phyloP scores from a whole-genome alignment of 176 grass and related monocot genomes.

The Lolium rigidum region DNA sequence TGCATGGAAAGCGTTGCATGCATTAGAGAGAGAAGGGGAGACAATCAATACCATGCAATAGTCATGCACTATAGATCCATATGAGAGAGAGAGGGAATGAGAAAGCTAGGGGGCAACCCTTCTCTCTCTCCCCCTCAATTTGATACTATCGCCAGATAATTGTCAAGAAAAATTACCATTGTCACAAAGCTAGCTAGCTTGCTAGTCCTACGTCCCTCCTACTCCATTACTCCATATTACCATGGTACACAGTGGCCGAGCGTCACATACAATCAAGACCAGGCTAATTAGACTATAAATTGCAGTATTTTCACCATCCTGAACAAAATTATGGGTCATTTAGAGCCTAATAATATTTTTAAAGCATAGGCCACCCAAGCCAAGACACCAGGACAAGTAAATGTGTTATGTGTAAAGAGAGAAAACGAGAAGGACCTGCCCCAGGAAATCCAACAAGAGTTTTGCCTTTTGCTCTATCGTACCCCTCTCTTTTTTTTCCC shows the following conservation, averaged over 20 bases:
- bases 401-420: conserved; percentile 4
- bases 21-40: conserved; percentile 38
- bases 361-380: neutral
- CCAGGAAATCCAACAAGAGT: neutral
- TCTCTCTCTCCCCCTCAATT: conserved; percentile 11
- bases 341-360: too few species aligned
- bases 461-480: too few species aligned
- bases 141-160: conserved; percentile 16
- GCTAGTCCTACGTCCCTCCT: too few species aligned
- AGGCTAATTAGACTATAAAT: too few species aligned
- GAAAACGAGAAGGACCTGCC: conserved; percentile 14
- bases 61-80: conserved; percentile 48
- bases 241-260: neutral
- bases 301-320: too few species aligned
- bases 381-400: conserved; percentile 19
- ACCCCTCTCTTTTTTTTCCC: too few species aligned
- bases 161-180: neutral
- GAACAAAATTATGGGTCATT: too few species aligned
- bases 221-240: neutral
- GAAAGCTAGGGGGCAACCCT: conserved; percentile 24
- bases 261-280: too few species aligned
- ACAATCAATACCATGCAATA: conserved; percentile 57
- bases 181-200: conserved; percentile 3
- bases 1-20: conserved; percentile 59
- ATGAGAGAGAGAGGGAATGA: conserved; percentile 30